These are phyloP conservation scores for Citrullus amarus DNA, from an alignment of 306 rosid genomes.

Conservation along the genomic window DNA sequence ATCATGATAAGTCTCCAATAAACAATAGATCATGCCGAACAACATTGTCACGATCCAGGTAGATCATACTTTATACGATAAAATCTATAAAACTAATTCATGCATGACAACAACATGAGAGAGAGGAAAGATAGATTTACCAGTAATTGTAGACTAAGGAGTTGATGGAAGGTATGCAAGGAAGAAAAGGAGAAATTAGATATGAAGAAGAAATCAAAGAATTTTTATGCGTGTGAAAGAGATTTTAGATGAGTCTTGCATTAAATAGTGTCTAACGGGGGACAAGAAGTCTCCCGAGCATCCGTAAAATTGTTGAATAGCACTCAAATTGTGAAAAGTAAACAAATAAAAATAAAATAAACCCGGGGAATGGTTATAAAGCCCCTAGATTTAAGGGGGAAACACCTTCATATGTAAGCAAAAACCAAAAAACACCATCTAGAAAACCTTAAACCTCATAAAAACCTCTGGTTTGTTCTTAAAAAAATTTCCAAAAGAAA, in stretches of 20 bases:
- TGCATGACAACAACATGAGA: background rate
- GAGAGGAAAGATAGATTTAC: background rate
- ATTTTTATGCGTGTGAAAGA: background rate
- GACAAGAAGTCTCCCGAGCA: background rate
- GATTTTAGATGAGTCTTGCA: background rate
- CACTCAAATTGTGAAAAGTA: background rate
- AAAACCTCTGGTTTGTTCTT: background rate
- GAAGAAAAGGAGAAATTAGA: background rate
- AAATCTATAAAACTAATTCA: background rate
- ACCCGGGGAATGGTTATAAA: background rate
- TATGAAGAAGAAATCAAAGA: background rate
- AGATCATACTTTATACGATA: background rate
- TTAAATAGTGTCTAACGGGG: background rate
- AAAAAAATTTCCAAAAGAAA: background rate
- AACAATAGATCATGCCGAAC: background rate
- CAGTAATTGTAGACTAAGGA: background rate
- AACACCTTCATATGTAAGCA: background rate
- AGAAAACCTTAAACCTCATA: background rate
- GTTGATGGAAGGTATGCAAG: background rate
- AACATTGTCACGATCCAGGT: background rate
- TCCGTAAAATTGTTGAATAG: background rate
- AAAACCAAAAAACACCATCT: background rate
- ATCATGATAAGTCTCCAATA: background rate
- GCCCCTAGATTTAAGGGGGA: background rate
- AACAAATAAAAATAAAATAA: no score